Conservation (phyloP, 2,329 filamentous ascomycete species). For the Neobulgaria alba region DNA sequence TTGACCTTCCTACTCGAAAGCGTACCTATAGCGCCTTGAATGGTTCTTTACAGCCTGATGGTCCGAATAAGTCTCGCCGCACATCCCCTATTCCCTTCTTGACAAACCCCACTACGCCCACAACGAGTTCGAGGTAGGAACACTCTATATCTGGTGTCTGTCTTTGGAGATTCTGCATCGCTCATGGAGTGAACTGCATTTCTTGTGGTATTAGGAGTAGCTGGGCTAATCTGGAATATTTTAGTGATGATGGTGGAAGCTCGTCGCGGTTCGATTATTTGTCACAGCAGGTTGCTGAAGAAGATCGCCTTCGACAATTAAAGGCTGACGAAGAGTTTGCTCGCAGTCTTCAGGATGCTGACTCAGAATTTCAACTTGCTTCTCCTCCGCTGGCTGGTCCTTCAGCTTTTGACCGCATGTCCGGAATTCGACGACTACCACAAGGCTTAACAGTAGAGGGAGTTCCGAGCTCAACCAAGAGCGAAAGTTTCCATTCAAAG, state of each 20-base stretch:
- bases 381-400: conserved; percentile 7
- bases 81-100: conserved; percentile 24
- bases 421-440: conserved; percentile 14
- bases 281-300: conserved; percentile 28
- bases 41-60: conserved; percentile 12
- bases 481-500: too few relatives aligned
- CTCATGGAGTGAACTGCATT: too few relatives aligned
- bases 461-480: too few relatives aligned
- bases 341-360: conserved; percentile 19
- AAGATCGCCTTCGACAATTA: conserved; percentile 31
- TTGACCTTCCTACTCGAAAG: conserved; percentile 23
- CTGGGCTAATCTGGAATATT: not conserved
- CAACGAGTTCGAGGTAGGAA: conserved; percentile 24
- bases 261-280: conserved; percentile 6
- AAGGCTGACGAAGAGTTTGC: conserved; percentile 30
- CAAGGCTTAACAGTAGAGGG: too few relatives aligned
- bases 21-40: conserved; percentile 23
- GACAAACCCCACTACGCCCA: conserved; percentile 18
- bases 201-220: too few relatives aligned
- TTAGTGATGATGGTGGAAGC: conserved; percentile 22
- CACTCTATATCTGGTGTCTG: conserved; percentile 16
- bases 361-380: conserved; percentile 1
- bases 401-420: conserved; percentile 24
- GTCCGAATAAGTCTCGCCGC: conserved; percentile 24
- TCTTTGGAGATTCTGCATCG: too few relatives aligned